Evolutionary conservation across 257 asterid species (phyloP), one percentile per base, ranked within the genome.

Genomic region (Dorcoceras hygrometricum): DNA sequence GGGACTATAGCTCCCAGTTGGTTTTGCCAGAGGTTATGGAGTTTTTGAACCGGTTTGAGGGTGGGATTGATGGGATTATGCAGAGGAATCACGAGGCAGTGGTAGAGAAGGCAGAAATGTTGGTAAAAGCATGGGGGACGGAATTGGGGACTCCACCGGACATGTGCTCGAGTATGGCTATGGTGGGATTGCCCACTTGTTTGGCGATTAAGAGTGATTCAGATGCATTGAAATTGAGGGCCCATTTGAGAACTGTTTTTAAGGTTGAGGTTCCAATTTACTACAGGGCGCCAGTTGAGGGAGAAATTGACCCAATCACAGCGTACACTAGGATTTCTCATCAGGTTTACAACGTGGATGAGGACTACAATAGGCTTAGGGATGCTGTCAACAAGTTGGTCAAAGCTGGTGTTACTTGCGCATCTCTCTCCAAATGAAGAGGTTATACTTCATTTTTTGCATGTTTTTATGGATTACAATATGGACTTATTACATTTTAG

Each of bases 261-360:
- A 74, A 75, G 73, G 83, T 89, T 54, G 96, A 89, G 79, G 95
- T 89, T n/a, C 98, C 96, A 0, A 89, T 91, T 62, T 84, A 89
- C 59, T 85, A 76, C 34, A 76, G 87, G 71, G 82, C 48, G 22
- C 81, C 87, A 0, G 26, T 75, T 66, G 89, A 84, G 27, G 95
- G 79, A 20, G 90, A 83, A 67, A 67, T 70, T 24, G 77, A 72
- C 22, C 67, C 79, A 0, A 56, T 86, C 27, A 85, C 96, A 0
- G 98, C 95, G 8, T 91, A 89, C 75, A 95, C 88, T 0, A 85
- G 98, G 78, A 91, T 91, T 67, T 89, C 98, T 51, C 94, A 91
- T 81, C 96, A 91, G 77, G 96, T 91, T 69, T 91, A 91, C 51
- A 91, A 89, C 70, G 84, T 73, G 20, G 70, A 62, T 9, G 95